Evolutionary conservation across 1,284 basidiomycete genomes (phyloP), one percentile per base, ranked within the genome.

Genomic region (Phylloporus sp.): DNA sequence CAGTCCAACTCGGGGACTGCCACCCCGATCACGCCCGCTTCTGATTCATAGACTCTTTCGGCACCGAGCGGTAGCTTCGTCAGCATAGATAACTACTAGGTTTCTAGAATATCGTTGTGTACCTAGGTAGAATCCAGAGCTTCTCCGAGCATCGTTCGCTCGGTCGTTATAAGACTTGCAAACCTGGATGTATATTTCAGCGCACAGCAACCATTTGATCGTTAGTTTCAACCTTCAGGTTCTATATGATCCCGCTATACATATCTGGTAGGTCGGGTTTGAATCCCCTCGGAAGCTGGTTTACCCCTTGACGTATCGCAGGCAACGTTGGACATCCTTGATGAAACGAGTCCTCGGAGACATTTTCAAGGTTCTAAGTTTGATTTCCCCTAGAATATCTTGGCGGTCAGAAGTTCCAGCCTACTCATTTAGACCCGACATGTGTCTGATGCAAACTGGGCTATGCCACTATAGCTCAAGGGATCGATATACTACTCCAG

Each of bases 1-100:
- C 61, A 64, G 44, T 39, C 68, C 56, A 56, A 61, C 58, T 74
- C 72, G 59, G 70, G 73, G 49, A 61, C 68, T 52, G 53, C 57
- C 53, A 73, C 72, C 28, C 71, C 74, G 29, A 55, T 62, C 42
- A 63, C 24, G 4, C 37, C 61, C 15, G 34, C 17, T 26, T 44
- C 60, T 53, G 58, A 58, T 53, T 51, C 57, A 54, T 70, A 64
- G 17, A 20, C 10, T 6, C 3, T 47, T 26, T 52, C 37, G 59
- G 52, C 15, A 2, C 44, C 22, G 44, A 50, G 46, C 24, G 32
- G 42, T 15, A 13, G 37, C 18, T 34, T 56, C 32, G 31, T 46
- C 40, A 26, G 26, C 39, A 56, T 66, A 65, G 53, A 63, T 64
- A 62, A 22, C 17, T 53, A 49, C 42, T 59, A 49, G n/a, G 54